These are phyloP conservation scores for Boletus insuetus DNA, from an alignment of 768 basidiomycete species.

Conservation along the genomic window DNA sequence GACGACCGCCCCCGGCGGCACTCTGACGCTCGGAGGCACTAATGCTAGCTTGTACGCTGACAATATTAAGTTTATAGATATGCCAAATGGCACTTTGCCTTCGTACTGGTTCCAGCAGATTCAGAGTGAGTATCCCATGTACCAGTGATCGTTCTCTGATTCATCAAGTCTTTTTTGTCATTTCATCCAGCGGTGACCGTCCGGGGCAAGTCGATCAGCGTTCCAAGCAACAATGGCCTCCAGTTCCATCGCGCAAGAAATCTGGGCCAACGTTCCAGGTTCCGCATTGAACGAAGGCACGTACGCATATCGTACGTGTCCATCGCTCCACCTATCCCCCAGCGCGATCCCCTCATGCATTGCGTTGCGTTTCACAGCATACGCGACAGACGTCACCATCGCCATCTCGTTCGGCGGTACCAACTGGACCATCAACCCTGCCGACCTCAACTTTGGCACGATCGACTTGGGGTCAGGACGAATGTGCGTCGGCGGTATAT, in stretches of 20 bases:
- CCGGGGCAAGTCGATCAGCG: slow-evolving; percentile 44
- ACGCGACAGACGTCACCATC: slow-evolving; percentile 50
- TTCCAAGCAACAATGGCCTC: slow-evolving; percentile 41
- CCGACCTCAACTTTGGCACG: slow-evolving; percentile 76
- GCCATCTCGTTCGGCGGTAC: slow-evolving; percentile 74
- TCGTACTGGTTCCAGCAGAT: slow-evolving; percentile 60
- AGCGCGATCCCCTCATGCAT: not conserved
- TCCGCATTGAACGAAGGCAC: slow-evolving; percentile 59
- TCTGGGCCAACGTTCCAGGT: slow-evolving; percentile 66
- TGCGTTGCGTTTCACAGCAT: slow-evolving; percentile 45
- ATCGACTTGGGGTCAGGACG: slow-evolving; percentile 24
- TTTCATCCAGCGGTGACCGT: slow-evolving; percentile 50
- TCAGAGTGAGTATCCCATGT: slow-evolving; percentile 39
- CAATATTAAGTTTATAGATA: slow-evolving; percentile 58
- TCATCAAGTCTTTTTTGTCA: not conserved
- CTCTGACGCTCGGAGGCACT: slow-evolving; percentile 67
- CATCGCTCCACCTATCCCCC: not conserved
- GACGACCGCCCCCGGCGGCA: slow-evolving; percentile 52
- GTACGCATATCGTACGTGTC: slow-evolving; percentile 68
- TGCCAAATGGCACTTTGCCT: slow-evolving; percentile 35
- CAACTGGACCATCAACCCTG: slow-evolving; percentile 66
- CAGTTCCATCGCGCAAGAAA: slow-evolving; percentile 44
- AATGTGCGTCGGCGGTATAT: slow-evolving; percentile 59
- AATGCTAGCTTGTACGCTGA: slow-evolving; percentile 57
- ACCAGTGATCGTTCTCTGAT: not conserved